Base-by-base conservation (phyloP, 2,329 filamentous ascomycete genomes). In the Curvularia lunata region DNA sequence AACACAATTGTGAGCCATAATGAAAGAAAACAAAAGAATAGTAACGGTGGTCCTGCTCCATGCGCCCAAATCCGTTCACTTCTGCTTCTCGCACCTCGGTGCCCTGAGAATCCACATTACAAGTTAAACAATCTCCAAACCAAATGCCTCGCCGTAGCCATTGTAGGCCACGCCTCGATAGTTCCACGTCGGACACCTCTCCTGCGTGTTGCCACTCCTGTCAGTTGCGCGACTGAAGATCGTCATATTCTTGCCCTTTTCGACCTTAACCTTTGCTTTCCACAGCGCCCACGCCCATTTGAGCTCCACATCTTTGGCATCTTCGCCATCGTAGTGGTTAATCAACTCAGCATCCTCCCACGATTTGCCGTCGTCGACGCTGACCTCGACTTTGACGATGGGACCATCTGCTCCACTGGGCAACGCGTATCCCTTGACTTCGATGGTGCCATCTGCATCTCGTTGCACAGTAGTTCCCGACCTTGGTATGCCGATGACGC, bases 281-380 rank as follows among this genome's bases (percentile, higher is more conserved):
- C 85, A 87, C 34, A 87, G 67, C 43, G 79, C 79, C 85, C 85
- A 87, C 42, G 80, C 79, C 85, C 84, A 86, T 62, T 80, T 84
- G 60, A 78, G 63, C 10, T 77, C 77, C 21, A 61, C 64, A 2
- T 64, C 57, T 3, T 67, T 48, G 3, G 61, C 61, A 4, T 61
- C 61, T 23, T 55, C 58, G 2, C 59, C 61, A 0, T 62, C 63
- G 2, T 68, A 50, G 8, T 60, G 53, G n/a, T 64, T 63, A 25
- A 75, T 64, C 34, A 81, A 46, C 42, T 80, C 70, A 3, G 84
- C 83, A 54, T 83, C 76, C 5, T 73, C 67, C 84, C 84, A 87
- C 0, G 75, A 81, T 42, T 70, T 63, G 0, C 84, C 83, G 18
- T 75, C 78, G 66, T 86, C 83, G 0, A 64, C 74, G 4, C 79